Base-by-base conservation (phyloP, 257 asterid genomes). In the Fraxinus quadrangulata region DNA sequence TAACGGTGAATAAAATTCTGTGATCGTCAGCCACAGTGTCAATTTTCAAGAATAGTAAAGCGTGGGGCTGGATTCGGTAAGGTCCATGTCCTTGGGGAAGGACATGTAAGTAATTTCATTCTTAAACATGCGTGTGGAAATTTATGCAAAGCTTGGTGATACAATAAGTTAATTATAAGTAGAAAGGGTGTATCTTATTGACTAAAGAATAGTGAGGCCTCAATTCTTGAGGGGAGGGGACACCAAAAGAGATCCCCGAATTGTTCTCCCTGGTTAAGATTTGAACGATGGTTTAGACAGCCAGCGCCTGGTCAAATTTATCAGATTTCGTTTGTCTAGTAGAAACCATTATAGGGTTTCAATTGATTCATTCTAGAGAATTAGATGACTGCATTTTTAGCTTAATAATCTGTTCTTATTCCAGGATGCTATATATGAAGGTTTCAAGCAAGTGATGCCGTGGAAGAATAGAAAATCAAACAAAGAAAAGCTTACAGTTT, bases 391-490 rank as follows among this genome's bases (percentile, higher is more conserved):
- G 17, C 11, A 24, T 47, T 16, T 65, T 8, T 30, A 45, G 0
- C 23, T 21, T 66, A 4, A 9, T 37, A 4, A 1, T 77, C 11
- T 30, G 11, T 31, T 49, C 28, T 73, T 30, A 26, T 77, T 84
- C 14, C 90, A 92, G 97, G 87, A 83, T 45, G 72, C 87, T 1
- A 85, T 90, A 54, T 89, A 67, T 67, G 81, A 86, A 72, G 94
- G 97, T 13, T 81, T 92, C 51, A 92, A 90, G 90, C 91, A 88
- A 59, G 92, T 77, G 65, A 75, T 90, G 2, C 90, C 89, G 17
- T 89, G 97, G 96, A 92, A 85, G 84, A 82, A 84, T 51, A 87
- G 76, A 72, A 92, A 84, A 80, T 70, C 88, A 2, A 88, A 77
- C 76, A 84, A 85, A 59, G 76, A 82, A 77, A 63, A 63, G 69